Evolutionary conservation across 2,329 filamentous ascomycete species (phyloP), one percentile per base, ranked within the genome.

Genomic region (Exophiala sp.): DNA sequence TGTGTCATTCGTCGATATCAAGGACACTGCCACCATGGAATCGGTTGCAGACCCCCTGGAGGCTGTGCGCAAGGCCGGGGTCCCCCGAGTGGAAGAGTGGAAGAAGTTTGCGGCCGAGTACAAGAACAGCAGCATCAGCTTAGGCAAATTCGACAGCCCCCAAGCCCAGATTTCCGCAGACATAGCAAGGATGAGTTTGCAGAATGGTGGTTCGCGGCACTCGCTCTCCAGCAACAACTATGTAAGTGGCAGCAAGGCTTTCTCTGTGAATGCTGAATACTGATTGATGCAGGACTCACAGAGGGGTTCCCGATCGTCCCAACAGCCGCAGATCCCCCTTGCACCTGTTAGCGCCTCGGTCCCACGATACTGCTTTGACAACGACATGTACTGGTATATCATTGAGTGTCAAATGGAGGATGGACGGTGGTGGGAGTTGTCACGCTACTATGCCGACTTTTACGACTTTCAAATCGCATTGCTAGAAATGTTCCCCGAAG

Each of bases 21-120:
- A 88, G 66, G 93, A 97, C 67, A 95, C 96, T 85, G 81, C 82
- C 3, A 89, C 87, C 1, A 89, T 91, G 43, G 81, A 86, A 59
- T 79, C 90, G 0, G 88, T 96, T 1, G 68, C 79, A 14, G 88
- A 97, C 66, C 82, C 91, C 0, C 76, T 86, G 21, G 90, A 90
- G 23, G 91, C 93, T 1, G 88, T 98, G 48, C 81, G 82, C 61
- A 83, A 84, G 60, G 93, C 93, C 1, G 90, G 91, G 16, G 90
- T 98, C 6, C 93, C 93, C 10, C 85, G 84, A 63, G 93, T 98
- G 2, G 93, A 98, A 65, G 93, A 98, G 63, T 98, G 93, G 93
- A 98, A 98, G 75, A 95, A 94, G 72, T 96, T 96, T 88, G 90
- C 93, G 0, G 91, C 91, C 48, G 91, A 96, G 58, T 98, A 98